Evolutionary conservation across 345 rosid genomes (phyloP), one percentile per base, ranked within the genome.

Genomic region (Eucalyptus shirleyi): DNA sequence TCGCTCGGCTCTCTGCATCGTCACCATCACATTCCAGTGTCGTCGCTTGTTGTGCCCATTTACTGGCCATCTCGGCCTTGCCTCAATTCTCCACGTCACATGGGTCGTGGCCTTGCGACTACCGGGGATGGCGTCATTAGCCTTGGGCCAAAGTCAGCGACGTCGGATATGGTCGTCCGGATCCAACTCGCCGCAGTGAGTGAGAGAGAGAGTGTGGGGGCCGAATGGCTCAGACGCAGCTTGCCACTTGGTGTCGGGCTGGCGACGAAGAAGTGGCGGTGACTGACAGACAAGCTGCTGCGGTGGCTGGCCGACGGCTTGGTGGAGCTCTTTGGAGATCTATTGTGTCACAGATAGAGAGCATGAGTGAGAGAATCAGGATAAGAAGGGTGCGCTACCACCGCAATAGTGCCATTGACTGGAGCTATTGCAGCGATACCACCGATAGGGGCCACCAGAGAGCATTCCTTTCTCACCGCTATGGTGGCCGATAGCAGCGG

Each of bases 311-410:
- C 69, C 14, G 17, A 49, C 16, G 4, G 13, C 30, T 24, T 60
- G 8, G 32, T 13, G 69, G 69, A 60, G 17, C 69, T 60, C 7
- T 12, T 60, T 5, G 69, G 8, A 28, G 69, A 60, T 60, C 32
- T 28, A 4, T 60, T 6, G 32, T 60, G 17, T 12, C 34, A 60
- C 0, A 60, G 69, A 60, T 0, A 1, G 2, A 5, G 14, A 60
- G 17, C 1, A 3, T 2, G n/a, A 26, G 67, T 15, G 67, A 28
- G 16, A 65, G 3, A 65, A 14, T 65, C 6, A 28, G 67, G 67
- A 12, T 28, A 4, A 60, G 17, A 2, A 67, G 40, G 72, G 40
- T n/a, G 77, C 9, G 77, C 19, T n/a, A n/a, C 77, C 40, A 7
- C 21, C 11, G 19, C 40, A n/a, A n/a, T 4, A 15, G 37, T 16